Percentiles rank a stretch among this genome's conserved stretches.
Conservation (phyloP, 2,329 filamentous ascomycete species). For the Celoporthe dispersa region DNA sequence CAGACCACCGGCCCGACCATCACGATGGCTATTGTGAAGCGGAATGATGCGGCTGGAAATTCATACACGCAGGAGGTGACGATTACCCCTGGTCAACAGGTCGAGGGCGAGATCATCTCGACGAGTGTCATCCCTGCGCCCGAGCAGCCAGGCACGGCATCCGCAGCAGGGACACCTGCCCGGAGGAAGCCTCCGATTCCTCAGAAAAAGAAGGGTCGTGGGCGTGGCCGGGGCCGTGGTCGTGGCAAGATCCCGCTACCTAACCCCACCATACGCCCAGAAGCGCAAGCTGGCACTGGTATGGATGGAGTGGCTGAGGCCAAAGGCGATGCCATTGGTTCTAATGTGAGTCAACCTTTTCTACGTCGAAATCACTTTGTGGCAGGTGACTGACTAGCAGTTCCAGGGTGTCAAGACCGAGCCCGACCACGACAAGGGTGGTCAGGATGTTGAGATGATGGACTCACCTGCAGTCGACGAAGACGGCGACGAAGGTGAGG, state of each 20-base stretch:
- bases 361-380: not conserved
- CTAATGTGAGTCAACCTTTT: constrained; percentile 42
- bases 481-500: constrained; percentile 53
- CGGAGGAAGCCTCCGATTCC: constrained; percentile 73
- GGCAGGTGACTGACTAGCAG: constrained; percentile 30
- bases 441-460: constrained; percentile 57
- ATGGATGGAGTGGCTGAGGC: constrained; percentile 45
- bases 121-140: constrained; percentile 61
- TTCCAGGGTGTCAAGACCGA: constrained; percentile 45
- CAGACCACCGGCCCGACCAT: constrained; percentile 59
- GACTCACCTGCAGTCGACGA: constrained; percentile 55
- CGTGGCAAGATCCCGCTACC: constrained; percentile 54
- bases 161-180: constrained; percentile 44
- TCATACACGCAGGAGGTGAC: constrained; percentile 84
- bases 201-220: constrained; percentile 69
- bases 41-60: constrained; percentile 78
- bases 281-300: constrained; percentile 42
- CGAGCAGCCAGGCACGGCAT: constrained; percentile 59
- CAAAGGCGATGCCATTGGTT: constrained; percentile 43
- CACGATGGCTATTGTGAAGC: constrained; percentile 79
- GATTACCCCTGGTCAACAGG: constrained; percentile 75
- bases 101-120: constrained; percentile 81
- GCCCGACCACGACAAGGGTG: constrained; percentile 49
- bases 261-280: constrained; percentile 34
- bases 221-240: constrained; percentile 72